A percentile compares a stretch with the other conserved stretches of the same genome.
phyloP scores from a whole-genome alignment of 176 grass and related monocot species.

The Oryza longistaminata region DNA sequence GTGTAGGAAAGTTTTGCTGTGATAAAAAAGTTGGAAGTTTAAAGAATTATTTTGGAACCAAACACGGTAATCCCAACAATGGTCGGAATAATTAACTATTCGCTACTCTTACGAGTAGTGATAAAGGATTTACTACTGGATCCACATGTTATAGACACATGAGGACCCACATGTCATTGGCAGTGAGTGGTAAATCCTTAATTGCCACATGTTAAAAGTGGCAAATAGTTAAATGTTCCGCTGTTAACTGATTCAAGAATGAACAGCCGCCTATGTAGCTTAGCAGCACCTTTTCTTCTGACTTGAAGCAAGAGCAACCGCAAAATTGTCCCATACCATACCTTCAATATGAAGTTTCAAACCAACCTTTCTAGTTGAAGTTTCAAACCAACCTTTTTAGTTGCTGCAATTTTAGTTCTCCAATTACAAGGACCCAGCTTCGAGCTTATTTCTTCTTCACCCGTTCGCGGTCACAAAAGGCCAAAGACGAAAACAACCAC shows the following conservation, averaged over 20 bases:
- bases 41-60: no score
- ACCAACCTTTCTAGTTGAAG: neutral
- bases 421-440: neutral
- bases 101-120: no score
- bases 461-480: neutral
- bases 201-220: no score
- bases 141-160: no score
- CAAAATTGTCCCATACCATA: neutral
- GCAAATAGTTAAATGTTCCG: no score
- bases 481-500: neutral
- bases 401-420: no score
- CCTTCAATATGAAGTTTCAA: slow-evolving; percentile 21
- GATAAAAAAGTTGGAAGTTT: no score
- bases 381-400: neutral
- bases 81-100: no score
- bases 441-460: neutral
- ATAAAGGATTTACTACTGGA: no score
- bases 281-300: slow-evolving; percentile 10
- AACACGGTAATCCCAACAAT: neutral
- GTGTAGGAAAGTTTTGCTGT: no score
- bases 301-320: slow-evolving; percentile 17
- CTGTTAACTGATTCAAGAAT: neutral
- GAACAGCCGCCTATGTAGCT: neutral
- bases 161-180: no score
- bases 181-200: no score